phyloP scores from a whole-genome alignment of 2,329 filamentous ascomycete species.

The Neopestalotiopsis sp. region DNA sequence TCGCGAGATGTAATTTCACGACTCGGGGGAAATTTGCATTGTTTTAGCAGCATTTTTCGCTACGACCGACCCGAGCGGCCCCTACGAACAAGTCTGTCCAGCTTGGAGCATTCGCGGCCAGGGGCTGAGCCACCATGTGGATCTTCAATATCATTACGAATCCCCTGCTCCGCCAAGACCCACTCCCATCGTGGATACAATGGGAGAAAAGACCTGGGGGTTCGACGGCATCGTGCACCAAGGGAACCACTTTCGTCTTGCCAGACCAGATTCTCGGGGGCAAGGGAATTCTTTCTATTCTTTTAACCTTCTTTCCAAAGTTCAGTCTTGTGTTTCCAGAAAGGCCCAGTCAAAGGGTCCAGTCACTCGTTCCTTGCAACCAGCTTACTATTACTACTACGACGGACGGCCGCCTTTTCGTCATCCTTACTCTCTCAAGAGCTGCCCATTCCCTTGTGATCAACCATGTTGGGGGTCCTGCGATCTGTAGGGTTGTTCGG shows the following conservation, averaged over 20 bases:
- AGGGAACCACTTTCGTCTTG: not conserved
- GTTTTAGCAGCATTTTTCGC: no score
- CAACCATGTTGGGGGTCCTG: slow-evolving; percentile 3
- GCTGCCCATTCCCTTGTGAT: not conserved
- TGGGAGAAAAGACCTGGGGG: not conserved
- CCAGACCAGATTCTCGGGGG: not conserved
- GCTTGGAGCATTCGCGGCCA: not conserved
- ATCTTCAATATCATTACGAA: slow-evolving; percentile 13
- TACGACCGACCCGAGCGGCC: not conserved
- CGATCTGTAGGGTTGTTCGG: slow-evolving; percentile 10
- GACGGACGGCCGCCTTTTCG: not conserved
- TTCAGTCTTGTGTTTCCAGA: not conserved
- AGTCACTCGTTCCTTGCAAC: slow-evolving; percentile 15
- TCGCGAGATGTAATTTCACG: not conserved
- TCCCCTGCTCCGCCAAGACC: slow-evolving; percentile 11
- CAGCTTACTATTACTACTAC: not conserved
- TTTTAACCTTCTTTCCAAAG: slow-evolving; percentile 8
- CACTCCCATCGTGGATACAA: slow-evolving; percentile 12
- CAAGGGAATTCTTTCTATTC: not conserved
- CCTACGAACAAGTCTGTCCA: not conserved
- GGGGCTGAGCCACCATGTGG: slow-evolving; percentile 14
- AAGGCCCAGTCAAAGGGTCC: not conserved
- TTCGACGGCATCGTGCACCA: slow-evolving; percentile 4
- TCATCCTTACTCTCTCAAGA: not conserved
- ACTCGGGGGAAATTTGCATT: no score